phyloP scores from a whole-genome alignment of 345 rosid genomes.

The Punica granatum region DNA sequence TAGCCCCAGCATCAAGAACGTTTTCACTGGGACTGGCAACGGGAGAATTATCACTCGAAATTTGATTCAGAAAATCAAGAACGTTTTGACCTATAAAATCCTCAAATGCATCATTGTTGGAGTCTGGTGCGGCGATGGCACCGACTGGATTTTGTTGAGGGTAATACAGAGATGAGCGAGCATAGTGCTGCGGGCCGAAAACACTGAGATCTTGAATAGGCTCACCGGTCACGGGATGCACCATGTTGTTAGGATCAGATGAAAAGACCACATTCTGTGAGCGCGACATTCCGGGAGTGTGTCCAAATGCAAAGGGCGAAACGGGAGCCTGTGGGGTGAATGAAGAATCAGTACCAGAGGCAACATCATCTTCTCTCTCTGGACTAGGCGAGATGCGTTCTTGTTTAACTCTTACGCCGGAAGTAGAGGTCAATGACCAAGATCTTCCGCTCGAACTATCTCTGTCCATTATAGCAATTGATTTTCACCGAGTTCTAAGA shows the following conservation, averaged over 20 bases:
- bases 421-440: background rate
- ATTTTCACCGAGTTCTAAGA: background rate
- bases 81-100: too few relatives aligned
- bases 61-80: too few relatives aligned
- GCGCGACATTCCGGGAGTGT: background rate
- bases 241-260: background rate
- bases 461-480: background rate
- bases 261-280: background rate
- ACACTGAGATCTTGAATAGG: background rate
- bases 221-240: background rate
- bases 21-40: too few relatives aligned
- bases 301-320: background rate
- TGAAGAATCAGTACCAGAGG: background rate
- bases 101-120: too few relatives aligned
- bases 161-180: too few relatives aligned
- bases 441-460: background rate
- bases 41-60: too few relatives aligned
- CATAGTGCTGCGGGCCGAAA: too few relatives aligned
- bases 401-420: background rate
- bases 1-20: too few relatives aligned
- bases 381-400: background rate
- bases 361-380: background rate
- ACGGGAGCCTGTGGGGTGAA: background rate
- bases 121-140: too few relatives aligned
- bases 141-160: too few relatives aligned